Conservation (phyloP, 257 asterid genomes). For the Solanum paucissectum region DNA sequence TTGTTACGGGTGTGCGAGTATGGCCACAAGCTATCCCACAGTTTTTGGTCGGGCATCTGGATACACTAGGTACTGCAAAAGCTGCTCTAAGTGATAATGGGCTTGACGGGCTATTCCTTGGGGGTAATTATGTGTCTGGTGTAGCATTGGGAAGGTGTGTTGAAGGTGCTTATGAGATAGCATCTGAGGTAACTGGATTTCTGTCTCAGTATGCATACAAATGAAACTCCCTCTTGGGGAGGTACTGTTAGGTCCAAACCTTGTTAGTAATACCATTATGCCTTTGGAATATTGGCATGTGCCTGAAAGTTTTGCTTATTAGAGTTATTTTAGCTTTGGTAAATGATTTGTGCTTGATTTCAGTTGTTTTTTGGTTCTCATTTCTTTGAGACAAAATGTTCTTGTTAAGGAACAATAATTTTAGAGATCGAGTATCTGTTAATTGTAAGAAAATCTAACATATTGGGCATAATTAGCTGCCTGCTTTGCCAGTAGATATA, state of each 20-base stretch:
- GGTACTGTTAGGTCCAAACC: background rate
- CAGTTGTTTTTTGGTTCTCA: background rate
- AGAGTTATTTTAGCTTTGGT: background rate
- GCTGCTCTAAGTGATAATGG: constrained; percentile 49
- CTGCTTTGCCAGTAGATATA: background rate
- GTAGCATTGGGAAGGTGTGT: constrained; percentile 95
- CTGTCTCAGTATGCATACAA: constrained; percentile 40
- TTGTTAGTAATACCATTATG: background rate
- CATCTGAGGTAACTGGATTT: constrained; percentile 60
- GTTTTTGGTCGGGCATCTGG: constrained; percentile 80
- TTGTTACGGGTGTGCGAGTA: constrained; percentile 59
- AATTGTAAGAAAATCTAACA: background rate
- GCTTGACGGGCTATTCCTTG: constrained; percentile 64
- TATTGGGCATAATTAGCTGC: background rate
- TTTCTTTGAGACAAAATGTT: background rate
- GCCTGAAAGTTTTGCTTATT: background rate
- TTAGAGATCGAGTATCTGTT: background rate
- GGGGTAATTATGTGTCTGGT: constrained; percentile 86
- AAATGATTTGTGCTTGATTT: background rate
- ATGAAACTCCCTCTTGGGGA: constrained; percentile 4
- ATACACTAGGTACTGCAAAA: constrained; percentile 50
- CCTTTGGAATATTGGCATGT: background rate
- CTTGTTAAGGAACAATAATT: background rate
- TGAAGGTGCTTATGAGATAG: constrained; percentile 81
- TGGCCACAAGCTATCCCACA: constrained; percentile 99